These are phyloP conservation scores for Chernovozyma sophiae-reginae DNA, from an alignment of 1,139 yeast species.

Conservation along the genomic window DNA sequence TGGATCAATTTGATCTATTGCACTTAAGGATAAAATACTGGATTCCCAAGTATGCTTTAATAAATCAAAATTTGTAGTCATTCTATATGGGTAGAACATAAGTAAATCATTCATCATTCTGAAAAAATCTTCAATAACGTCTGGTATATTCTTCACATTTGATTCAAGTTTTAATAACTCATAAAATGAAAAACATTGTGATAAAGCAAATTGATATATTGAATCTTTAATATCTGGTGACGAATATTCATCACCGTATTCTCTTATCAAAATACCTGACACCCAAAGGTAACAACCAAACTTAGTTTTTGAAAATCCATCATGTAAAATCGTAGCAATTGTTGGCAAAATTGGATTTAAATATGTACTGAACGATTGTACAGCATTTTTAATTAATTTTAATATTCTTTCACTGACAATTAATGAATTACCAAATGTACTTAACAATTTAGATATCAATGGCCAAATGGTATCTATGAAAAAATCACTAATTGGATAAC, in stretches of 20 bases:
- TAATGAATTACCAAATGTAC: slow-evolving; percentile 50
- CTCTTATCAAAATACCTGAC: slow-evolving; percentile 77
- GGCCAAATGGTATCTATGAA: slow-evolving; percentile 60
- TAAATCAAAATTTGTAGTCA: slow-evolving; percentile 54
- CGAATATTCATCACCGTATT: slow-evolving; percentile 63
- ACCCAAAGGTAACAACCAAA: slow-evolving; percentile 90
- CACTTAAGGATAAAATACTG: slow-evolving; percentile 50
- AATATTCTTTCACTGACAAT: slow-evolving; percentile 71
- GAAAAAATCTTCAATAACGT: slow-evolving; percentile 84
- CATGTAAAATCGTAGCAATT: slow-evolving; percentile 58
- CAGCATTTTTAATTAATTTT: slow-evolving; percentile 61
- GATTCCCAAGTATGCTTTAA: slow-evolving; percentile 58
- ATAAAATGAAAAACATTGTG: slow-evolving; percentile 43
- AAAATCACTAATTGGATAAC: slow-evolving; percentile 56
- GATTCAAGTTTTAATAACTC: slow-evolving; percentile 25
- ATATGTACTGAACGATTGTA: slow-evolving; percentile 67
- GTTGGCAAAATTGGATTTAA: slow-evolving; percentile 59
- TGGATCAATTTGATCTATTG: slow-evolving; percentile 67
- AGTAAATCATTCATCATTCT: slow-evolving; percentile 77
- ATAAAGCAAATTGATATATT: slow-evolving; percentile 46
- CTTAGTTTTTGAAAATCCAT: slow-evolving; percentile 65
- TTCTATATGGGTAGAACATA: slow-evolving; percentile 70
- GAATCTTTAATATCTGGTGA: slow-evolving; percentile 32
- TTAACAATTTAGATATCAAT: slow-evolving; percentile 44
- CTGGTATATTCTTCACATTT: slow-evolving; percentile 50